phyloP scores from a whole-genome alignment of 2,329 filamentous ascomycete species.

The Ophiostoma fasciatum region DNA sequence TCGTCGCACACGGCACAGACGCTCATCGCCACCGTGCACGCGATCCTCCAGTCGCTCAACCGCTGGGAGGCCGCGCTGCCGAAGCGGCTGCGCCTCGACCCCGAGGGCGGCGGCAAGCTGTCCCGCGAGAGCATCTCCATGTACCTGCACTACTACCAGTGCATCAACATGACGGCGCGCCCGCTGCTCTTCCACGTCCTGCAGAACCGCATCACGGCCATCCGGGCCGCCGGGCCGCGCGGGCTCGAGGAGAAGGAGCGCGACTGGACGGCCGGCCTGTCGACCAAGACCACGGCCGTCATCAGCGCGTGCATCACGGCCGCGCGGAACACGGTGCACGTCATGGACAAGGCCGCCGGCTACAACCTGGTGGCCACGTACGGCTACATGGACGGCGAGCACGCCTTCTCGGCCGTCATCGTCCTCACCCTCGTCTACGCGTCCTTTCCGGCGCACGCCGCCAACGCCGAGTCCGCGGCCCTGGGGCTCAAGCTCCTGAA shows the following conservation, averaged over 20 bases:
- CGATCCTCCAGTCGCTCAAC: slow-evolving; percentile 32
- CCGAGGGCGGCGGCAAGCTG: slow-evolving; percentile 24
- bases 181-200: slow-evolving; percentile 39
- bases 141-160: slow-evolving; percentile 40
- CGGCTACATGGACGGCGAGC: slow-evolving; percentile 42
- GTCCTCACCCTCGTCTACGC: slow-evolving; percentile 40
- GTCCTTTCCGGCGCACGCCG: slow-evolving; percentile 30
- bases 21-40: slow-evolving; percentile 33
- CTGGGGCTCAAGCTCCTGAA: slow-evolving; percentile 31
- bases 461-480: slow-evolving; percentile 26
- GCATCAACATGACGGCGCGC: slow-evolving; percentile 40
- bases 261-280: slow-evolving; percentile 32
- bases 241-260: slow-evolving; percentile 14
- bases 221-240: slow-evolving; percentile 10
- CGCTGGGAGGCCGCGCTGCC: slow-evolving; percentile 35
- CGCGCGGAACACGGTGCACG: slow-evolving; percentile 31
- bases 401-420: slow-evolving; percentile 37
- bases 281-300: slow-evolving; percentile 31
- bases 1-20: slow-evolving; percentile 17
- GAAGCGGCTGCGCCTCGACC: slow-evolving; percentile 31
- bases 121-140: slow-evolving; percentile 22
- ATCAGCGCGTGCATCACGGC: slow-evolving; percentile 38
- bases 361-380: slow-evolving; percentile 38
- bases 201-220: slow-evolving; percentile 27
- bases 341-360: slow-evolving; percentile 32